Base-by-base conservation (phyloP, 2,329 filamentous ascomycete genomes). In the Cryphonectria carpinicola region DNA sequence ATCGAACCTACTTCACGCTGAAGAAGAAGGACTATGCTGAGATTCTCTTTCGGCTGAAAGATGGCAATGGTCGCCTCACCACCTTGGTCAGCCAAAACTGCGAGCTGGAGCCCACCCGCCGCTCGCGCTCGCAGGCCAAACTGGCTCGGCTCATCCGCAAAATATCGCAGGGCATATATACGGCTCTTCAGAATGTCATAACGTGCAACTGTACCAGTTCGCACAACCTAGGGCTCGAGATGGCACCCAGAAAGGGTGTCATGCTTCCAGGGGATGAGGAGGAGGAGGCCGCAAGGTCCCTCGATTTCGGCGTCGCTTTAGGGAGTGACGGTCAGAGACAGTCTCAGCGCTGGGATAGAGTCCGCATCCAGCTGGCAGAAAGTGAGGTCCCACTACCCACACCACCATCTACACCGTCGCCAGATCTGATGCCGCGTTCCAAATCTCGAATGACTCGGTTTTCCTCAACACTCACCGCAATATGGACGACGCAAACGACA, bases 21-120 rank as follows among this genome's bases (percentile, higher is more conserved):
- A 73, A 66, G n/a, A 73, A 66, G 32, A 70, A 71, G 11, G 71
- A 73, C 43, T 73, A 71, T 37, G 62, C 56, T 1, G 32, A 54
- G 1, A 56, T 71, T 17, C 22, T 73, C 37, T 11, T 60, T 19
- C 68, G 52, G 22, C 63, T 73, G 11, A 70, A 70, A 54, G 49
- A 28, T 2, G 65, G 54, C 11, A 73, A 71, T 41, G 68, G 69
- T 5, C 56, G 60, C 22, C 67, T 73, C 1, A 63, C 61, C n/a
- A 58, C 63, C 13, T 58, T 73, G 10, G 67, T 67, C 46, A 37
- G 35, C 3, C 64, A 70, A 37, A 71, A 68, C 61, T 49, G 56
- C 65, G 43, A 46, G 14, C 54, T 73, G 1, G 72, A 73, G 19
- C 67, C 60, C 8, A 60, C 52, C 11, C 54, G 65, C 4, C 65